Base-by-base conservation (phyloP, 2,329 filamentous ascomycete genomes). In the Ophiocordyceps robertsii region DNA sequence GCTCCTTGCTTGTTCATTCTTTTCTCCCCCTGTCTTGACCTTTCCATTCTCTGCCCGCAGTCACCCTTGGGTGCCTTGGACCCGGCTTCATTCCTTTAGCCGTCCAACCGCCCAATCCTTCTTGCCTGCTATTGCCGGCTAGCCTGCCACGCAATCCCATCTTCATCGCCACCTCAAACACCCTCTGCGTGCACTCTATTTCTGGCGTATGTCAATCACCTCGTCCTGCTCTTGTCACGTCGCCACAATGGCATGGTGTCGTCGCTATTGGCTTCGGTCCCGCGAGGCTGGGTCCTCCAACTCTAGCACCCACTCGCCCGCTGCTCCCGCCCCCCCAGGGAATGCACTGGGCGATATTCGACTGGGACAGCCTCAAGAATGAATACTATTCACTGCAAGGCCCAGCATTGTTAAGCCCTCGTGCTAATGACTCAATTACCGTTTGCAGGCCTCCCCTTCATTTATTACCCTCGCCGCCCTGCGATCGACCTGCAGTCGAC, bases 91-190 rank as follows among this genome's bases (percentile, higher is more conserved):
- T 56, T 56, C 55, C 53, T 58, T 57, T 47, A 51, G 52, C 54
- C 47, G 56, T 51, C 52, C 57, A 55, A 62, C 59, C 60, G 62
- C 63, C 64, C 64, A 54, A 54, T 63, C 61, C 51, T 60, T 62
- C 17, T 11, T 24, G 29, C 24, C 29, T 27, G 13, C 30, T 31
- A 39, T 29, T 13, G 12, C 27, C 37, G 24, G 29, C 40, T 38
- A 40, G 44, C 31, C 39, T 38, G 41, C 38, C 33, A 37, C 37
- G 19, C 43, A 40, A 38, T 40, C 33, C 27, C n/a, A 31, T 30
- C 16, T 9, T 36, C 33, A 36, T 36, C 33, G 33, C 33, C 33
- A 36, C 33, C 17, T 36, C 33, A 4, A 16, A 4, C 17, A n/a
- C 17, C 33, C 33, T 16, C n/a, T 16, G 16, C 33, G 4, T 5